Base-by-base conservation (phyloP, 192 early-diverging fungal species). In the Paraglomus brasilianum region DNA sequence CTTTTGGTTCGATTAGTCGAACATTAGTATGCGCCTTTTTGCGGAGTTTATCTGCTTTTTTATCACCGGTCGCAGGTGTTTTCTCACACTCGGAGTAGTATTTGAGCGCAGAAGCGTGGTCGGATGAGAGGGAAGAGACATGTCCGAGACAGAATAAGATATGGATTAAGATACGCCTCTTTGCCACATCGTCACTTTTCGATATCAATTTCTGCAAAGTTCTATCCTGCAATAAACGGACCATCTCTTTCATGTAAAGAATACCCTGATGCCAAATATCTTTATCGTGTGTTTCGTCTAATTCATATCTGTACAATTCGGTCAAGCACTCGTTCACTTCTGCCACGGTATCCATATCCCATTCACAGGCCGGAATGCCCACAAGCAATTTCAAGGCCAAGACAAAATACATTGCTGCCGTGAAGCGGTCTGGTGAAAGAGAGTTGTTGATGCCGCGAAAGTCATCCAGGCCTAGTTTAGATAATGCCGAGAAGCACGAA, bases 1-100 rank as follows among this genome's bases (percentile, higher is more conserved):
- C 61, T 2, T 24, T 9, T 17, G 61, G 19, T 63, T 63, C 61
- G 5, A 63, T 24, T 43, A 63, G 47, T 45, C 43, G 15, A 47
- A 39, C 43, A 2, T 30, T 44, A 1, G 61, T 63, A 39, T 63
- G 61, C 2, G 61, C 61, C 19, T 63, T 63, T 47, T 63, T 63
- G 8, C 43, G 11, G 1, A 63, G 47, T 45, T 63, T 63, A 45
- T 63, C 61, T n/a, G 61, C 61, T 5, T 14, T 4, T 21, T 10
- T 10, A 13, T 30, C 1, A 9, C 8, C 42, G 36, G 43, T 46
- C 8, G 7, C 11, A 8, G 43, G 22, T 45, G 47, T 8, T 9
- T 39, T 6, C 47, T 63, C 61, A 1, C 42, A 45, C 44, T 63
- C 40, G n/a, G 43, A 7, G 47, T 46, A 63, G 4, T 36, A 46